Percentiles rank a stretch among this genome's conserved stretches.
These are phyloP conservation scores for Taxillus chinensis DNA, from an alignment of 164 flowering plant species.

Conservation along the genomic window DNA sequence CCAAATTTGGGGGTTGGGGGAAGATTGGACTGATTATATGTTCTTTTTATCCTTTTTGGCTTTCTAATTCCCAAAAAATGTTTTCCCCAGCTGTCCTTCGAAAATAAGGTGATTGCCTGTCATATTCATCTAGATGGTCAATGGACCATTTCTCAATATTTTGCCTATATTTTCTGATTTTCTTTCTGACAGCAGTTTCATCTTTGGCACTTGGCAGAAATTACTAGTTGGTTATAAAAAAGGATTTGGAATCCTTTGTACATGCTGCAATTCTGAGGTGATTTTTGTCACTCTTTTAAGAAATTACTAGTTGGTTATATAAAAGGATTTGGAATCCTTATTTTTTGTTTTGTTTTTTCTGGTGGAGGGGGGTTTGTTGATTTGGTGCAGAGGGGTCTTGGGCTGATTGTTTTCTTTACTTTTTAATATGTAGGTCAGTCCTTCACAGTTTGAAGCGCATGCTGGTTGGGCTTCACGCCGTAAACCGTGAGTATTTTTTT, in stretches of 20 bases:
- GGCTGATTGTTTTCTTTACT: conserved; percentile 4
- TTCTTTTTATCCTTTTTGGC: not conserved
- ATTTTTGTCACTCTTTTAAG: no score
- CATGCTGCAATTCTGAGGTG: conserved; percentile 70
- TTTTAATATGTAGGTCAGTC: conserved; percentile 61
- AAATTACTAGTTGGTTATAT: no score
- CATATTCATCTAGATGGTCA: no score
- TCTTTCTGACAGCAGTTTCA: not conserved
- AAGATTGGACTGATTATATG: not conserved
- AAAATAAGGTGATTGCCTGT: no score
- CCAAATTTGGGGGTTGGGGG: no score
- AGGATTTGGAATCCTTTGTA: conserved; percentile 63
- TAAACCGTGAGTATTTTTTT: conserved; percentile 59
- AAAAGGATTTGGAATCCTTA: not conserved
- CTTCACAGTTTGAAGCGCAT: conserved; percentile 93
- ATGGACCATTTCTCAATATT: no score
- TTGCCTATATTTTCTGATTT: not conserved
- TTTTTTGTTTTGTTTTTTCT: no score
- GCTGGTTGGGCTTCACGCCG: conserved; percentile 87
- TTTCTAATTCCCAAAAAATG: no score
- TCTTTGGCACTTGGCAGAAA: conserved; percentile 33
- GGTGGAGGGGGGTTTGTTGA: no score
- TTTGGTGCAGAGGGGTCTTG: no score
- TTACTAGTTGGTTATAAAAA: conserved; percentile 59
- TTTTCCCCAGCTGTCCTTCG: no score